Conservation (phyloP, 1,139 yeast species). For the Debaryomyces robertsiae region DNA sequence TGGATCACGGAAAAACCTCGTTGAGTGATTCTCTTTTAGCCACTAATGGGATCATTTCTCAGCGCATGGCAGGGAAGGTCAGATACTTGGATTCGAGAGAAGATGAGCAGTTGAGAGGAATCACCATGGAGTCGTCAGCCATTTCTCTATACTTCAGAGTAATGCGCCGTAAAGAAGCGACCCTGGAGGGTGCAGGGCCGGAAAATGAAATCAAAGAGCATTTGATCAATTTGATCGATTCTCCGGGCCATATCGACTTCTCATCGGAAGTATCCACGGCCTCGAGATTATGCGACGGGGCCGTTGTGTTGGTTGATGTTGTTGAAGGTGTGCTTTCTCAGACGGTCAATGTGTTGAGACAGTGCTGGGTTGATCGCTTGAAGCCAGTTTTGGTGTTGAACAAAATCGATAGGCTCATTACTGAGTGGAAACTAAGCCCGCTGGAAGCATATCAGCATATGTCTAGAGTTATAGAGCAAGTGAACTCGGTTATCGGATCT, state of each 20-base stretch:
- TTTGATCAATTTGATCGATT: conserved; percentile 88
- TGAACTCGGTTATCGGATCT: conserved; percentile 91
- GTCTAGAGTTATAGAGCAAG: conserved; percentile 81
- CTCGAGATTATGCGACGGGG: conserved; percentile 94
- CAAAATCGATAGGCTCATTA: conserved; percentile 84
- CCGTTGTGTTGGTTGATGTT: conserved; percentile 91
- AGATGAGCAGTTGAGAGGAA: conserved; percentile 95
- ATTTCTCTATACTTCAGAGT: conserved; percentile 82
- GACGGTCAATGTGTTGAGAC: conserved; percentile 91
- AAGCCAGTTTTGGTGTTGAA: conserved; percentile 90
- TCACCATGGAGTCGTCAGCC: conserved; percentile 96
- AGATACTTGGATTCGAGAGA: conserved; percentile 91
- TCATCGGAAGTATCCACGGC: conserved; percentile 96
- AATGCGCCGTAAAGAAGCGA: conserved; percentile 41
- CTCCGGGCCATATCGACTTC: conserved; percentile 98
- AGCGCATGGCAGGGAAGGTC: conserved; percentile 91
- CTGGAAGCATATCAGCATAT: conserved; percentile 84
- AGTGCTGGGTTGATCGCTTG: conserved; percentile 92
- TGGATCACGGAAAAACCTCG: conserved; percentile 98
- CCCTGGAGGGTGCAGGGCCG: conserved; percentile 31
- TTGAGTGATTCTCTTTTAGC: conserved; percentile 90
- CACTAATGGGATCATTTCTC: conserved; percentile 94
- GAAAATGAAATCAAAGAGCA: conserved; percentile 65
- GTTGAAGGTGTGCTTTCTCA: conserved; percentile 99
- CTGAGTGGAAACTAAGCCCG: conserved; percentile 82